Evolutionary conservation across 306 rosid species (phyloP).

Genomic region (Nissolia schottii): DNA sequence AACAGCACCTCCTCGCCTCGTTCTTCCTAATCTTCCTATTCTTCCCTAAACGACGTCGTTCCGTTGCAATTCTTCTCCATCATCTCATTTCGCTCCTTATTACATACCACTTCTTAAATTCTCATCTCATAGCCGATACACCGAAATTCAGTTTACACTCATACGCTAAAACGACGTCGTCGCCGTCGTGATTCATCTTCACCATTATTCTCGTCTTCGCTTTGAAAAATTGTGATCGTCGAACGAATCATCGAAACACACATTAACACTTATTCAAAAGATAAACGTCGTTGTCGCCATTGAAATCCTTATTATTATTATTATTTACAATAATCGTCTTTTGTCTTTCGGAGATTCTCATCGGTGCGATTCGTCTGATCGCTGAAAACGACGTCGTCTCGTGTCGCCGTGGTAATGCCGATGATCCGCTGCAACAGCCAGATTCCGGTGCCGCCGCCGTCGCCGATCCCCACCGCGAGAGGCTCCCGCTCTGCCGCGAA

Average conservation of each 20-base stretch:
- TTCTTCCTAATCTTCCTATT: background rate
- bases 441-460: conserved; percentile 48
- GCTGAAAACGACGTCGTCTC: conserved; percentile 17
- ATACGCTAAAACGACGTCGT: background rate
- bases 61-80: background rate
- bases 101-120: background rate
- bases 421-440: conserved; percentile 24
- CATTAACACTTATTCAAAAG: background rate
- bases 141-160: background rate
- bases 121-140: background rate
- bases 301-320: background rate
- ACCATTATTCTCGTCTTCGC: background rate
- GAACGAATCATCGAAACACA: background rate
- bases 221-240: too few relatives aligned
- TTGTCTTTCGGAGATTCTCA: background rate
- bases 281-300: background rate
- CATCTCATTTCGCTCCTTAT: background rate
- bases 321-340: background rate
- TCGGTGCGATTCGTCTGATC: background rate
- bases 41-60: conserved; percentile 6
- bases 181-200: background rate
- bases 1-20: background rate
- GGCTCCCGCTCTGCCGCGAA: conserved; percentile 72
- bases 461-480: conserved; percentile 71
- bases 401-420: conserved; percentile 25